Conservation (phyloP, 495 filamentous ascomycete species). For the Saxispiralis lemnorum region DNA sequence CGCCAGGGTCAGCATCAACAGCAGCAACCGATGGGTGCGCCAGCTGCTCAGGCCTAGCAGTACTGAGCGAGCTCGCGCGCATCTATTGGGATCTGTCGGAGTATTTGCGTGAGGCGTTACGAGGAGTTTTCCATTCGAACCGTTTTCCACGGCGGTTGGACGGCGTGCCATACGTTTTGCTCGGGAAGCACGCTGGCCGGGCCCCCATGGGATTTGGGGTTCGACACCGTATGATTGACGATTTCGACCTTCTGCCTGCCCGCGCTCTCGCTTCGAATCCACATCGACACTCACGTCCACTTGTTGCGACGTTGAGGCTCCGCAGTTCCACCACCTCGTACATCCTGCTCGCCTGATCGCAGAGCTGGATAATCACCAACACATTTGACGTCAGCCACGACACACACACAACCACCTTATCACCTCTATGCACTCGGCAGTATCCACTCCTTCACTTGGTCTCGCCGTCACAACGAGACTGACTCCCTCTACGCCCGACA, state of each 20-base stretch:
- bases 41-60: conserved; percentile 12
- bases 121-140: neutral
- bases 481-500: too few species aligned
- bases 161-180: conserved; percentile 8
- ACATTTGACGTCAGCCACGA: too few species aligned
- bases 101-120: conserved; percentile 6
- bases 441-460: too few species aligned
- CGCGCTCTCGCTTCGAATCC: conserved; percentile 10
- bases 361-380: neutral
- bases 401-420: neutral
- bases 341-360: neutral
- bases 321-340: too few species aligned
- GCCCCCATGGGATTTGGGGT: neutral
- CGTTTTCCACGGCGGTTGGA: neutral
- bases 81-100: conserved; percentile 3
- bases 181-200: neutral
- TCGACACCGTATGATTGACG: conserved; percentile 8
- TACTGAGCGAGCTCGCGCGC: neutral
- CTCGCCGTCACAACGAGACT: too few species aligned
- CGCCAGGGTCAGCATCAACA: conserved; percentile 5
- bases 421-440: neutral
- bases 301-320: neutral
- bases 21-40: conserved; percentile 1
- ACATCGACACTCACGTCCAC: neutral
- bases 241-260: neutral